Evolutionary conservation across 805 yeast genomes (phyloP).

Genomic region (Lachancea lanzarotensis): DNA sequence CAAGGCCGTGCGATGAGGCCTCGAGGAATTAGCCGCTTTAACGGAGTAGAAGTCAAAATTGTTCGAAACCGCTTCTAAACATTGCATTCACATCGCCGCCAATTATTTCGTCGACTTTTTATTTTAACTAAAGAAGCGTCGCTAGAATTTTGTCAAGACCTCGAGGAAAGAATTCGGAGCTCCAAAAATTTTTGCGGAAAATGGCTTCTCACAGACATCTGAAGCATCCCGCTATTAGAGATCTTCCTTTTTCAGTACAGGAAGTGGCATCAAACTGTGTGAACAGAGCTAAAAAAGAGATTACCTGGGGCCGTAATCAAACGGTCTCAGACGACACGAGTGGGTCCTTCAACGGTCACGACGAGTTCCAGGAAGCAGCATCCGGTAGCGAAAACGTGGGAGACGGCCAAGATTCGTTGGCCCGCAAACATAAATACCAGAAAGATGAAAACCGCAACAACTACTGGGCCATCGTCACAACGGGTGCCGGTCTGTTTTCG

Average conservation of each 20-base stretch:
- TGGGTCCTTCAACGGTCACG: conserved; percentile 1
- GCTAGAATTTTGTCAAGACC: not conserved
- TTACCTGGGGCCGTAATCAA: conserved; percentile 22
- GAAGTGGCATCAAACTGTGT: conserved; percentile 40
- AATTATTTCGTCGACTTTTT: no score
- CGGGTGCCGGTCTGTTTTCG: conserved; percentile 90
- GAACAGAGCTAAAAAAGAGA: conserved; percentile 37
- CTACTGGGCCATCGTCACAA: conserved; percentile 65
- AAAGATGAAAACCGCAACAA: conserved; percentile 16
- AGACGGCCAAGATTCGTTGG: not conserved
- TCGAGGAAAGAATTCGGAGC: no score
- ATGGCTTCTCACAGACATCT: conserved; percentile 12
- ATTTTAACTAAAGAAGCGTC: no score
- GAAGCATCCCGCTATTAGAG: conserved; percentile 35
- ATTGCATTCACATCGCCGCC: no score
- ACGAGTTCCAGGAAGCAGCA: conserved; percentile 11
- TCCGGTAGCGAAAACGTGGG: not conserved
- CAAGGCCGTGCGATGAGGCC: not conserved
- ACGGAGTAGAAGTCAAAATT: no score
- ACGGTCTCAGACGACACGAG: not conserved
- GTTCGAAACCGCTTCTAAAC: no score
- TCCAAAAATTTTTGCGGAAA: not conserved
- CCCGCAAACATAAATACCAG: conserved; percentile 1
- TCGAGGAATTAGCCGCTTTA: no score
- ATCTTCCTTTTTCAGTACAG: conserved; percentile 39